Evolutionary conservation across 2,329 filamentous ascomycete genomes (phyloP).

Genomic region (Torrubiella hemipterigena): DNA sequence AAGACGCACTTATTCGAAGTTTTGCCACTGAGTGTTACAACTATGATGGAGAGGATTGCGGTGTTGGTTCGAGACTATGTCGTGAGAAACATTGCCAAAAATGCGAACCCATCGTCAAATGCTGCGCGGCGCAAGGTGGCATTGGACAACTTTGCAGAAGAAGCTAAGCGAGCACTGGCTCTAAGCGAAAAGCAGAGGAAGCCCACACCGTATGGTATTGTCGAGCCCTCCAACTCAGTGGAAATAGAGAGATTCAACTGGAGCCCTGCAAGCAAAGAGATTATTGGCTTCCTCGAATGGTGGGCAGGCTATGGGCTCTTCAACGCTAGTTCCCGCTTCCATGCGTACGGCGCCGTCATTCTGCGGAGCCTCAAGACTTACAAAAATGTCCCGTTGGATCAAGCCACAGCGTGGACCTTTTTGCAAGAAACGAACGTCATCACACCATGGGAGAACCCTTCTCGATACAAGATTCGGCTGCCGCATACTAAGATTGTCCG

Average conservation of each 20-base stretch:
- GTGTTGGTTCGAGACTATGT: constrained; percentile 21
- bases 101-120: constrained; percentile 7
- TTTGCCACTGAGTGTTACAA: constrained; percentile 16
- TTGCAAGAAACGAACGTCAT: constrained; percentile 66
- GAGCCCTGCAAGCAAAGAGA: constrained; percentile 24
- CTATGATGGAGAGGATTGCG: constrained; percentile 18
- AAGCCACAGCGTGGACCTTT: constrained; percentile 47
- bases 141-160: constrained; percentile 33
- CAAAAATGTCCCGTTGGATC: constrained; percentile 24
- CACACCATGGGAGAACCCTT: constrained; percentile 56
- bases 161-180: constrained; percentile 38
- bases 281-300: constrained; percentile 58
- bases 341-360: constrained; percentile 52
- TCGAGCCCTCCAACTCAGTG: constrained; percentile 16
- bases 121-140: constrained; percentile 9
- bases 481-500: constrained; percentile 33
- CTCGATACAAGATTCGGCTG: constrained; percentile 47
- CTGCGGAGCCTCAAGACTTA: constrained; percentile 53
- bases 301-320: constrained; percentile 52
- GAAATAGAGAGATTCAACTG: constrained; percentile 14
- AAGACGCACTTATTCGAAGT: constrained; percentile 50
- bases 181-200: constrained; percentile 34
- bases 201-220: constrained; percentile 38
- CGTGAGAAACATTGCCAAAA: constrained; percentile 9
- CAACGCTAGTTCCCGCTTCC: constrained; percentile 34